phyloP scores from a whole-genome alignment of 306 rosid species.

The Neltuma alba region DNA sequence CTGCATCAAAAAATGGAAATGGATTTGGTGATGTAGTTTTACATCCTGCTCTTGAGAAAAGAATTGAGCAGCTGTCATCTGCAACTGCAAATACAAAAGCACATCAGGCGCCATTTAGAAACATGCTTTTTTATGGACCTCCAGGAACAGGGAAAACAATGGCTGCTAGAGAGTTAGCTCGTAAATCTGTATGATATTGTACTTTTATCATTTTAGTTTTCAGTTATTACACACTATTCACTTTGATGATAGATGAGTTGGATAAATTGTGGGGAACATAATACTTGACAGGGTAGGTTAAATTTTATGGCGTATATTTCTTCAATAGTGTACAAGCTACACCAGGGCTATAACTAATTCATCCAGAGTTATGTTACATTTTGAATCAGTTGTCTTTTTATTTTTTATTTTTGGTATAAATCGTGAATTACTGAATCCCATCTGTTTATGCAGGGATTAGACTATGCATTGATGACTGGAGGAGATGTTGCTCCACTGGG shows the following conservation, averaged over 20 bases:
- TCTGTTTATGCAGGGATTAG: constrained; percentile 69
- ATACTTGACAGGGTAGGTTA: neutral
- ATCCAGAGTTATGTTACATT: constrained; percentile 1
- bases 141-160: constrained; percentile 99
- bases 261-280: constrained; percentile 2
- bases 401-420: neutral
- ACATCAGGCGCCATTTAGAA: constrained; percentile 96
- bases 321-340: neutral
- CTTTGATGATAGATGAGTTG: neutral
- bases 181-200: constrained; percentile 73
- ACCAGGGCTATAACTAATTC: neutral
- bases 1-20: constrained; percentile 58
- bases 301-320: constrained; percentile 2
- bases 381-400: neutral
- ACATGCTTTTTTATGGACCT: constrained; percentile 98
- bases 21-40: constrained; percentile 92
- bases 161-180: constrained; percentile 99
- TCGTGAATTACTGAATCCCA: constrained; percentile 3
- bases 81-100: constrained; percentile 97
- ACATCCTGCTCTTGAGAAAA: constrained; percentile 82
- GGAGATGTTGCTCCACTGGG: constrained; percentile 99
- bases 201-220: constrained; percentile 29
- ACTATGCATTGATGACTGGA: constrained; percentile 98
- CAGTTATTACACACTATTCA: neutral
- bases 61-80: constrained; percentile 83